These are phyloP conservation scores for Escallonia herrerae DNA, from an alignment of 129 eudicot species.

Conservation along the genomic window DNA sequence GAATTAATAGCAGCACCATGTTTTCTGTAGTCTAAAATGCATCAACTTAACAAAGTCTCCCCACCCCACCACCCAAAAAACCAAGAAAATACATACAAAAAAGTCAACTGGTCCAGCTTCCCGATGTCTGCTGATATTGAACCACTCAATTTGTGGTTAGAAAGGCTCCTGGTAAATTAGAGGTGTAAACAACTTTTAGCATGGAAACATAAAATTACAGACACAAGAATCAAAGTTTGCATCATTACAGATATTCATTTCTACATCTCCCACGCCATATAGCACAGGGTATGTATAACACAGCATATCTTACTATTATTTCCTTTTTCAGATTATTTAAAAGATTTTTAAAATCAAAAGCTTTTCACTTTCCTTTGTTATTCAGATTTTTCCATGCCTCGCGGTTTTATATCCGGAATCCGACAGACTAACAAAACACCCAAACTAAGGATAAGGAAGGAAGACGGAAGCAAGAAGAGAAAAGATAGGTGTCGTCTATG, in stretches of 20 bases:
- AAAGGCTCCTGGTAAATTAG: constrained; percentile 58
- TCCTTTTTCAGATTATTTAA: too few species aligned
- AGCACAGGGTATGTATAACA: background rate
- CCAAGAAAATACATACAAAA: constrained; percentile 39
- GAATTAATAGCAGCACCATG: constrained; percentile 16
- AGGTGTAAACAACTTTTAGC: constrained; percentile 4
- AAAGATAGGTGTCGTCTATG: too few species aligned
- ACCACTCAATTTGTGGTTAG: constrained; percentile 84
- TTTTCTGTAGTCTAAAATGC: background rate
- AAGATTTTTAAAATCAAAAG: too few species aligned
- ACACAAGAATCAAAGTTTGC: background rate
- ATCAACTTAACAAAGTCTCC: background rate
- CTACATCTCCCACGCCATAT: background rate
- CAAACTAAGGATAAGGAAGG: too few species aligned
- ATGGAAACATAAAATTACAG: background rate
- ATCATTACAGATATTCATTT: background rate
- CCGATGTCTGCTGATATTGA: constrained; percentile 85
- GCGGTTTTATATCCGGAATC: too few species aligned
- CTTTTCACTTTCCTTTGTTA: too few species aligned
- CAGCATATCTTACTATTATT: too few species aligned
- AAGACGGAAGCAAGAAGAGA: too few species aligned
- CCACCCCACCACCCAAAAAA: background rate
- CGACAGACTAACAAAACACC: too few species aligned
- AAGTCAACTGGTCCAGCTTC: constrained; percentile 67
- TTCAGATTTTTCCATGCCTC: too few species aligned